phyloP scores from a whole-genome alignment of 1,284 basidiomycete genomes.

The Austroboletus olivaceoglutinosus region DNA sequence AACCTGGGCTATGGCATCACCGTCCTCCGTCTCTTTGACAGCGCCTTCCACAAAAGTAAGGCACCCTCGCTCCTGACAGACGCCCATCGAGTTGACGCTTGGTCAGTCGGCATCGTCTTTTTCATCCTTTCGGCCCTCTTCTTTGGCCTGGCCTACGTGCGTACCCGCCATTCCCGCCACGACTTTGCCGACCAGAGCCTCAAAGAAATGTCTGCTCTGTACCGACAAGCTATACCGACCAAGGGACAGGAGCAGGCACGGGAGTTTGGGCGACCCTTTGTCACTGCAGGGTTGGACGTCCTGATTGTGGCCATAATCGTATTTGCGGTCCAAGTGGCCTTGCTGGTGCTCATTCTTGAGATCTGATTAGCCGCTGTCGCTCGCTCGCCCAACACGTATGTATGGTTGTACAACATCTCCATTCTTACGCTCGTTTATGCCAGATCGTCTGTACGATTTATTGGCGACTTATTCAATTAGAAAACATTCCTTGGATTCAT shows the following conservation, averaged over 20 bases:
- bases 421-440: not conserved
- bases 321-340: conserved; percentile 58
- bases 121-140: conserved; percentile 62
- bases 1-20: conserved; percentile 74
- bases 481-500: not conserved
- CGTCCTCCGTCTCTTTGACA: conserved; percentile 74
- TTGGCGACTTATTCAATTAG: not conserved
- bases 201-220: conserved; percentile 19
- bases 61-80: conserved; percentile 4
- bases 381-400: not conserved
- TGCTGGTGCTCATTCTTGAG: conserved; percentile 58
- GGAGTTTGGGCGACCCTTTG: conserved; percentile 71
- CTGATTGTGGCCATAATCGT: conserved; percentile 61
- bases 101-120: conserved; percentile 71
- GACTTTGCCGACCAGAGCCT: conserved; percentile 67
- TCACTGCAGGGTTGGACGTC: conserved; percentile 78
- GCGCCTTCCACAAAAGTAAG: conserved; percentile 66
- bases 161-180: conserved; percentile 62
- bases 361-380: conserved; percentile 19
- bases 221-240: conserved; percentile 36
- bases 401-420: not conserved
- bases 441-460: conserved; percentile 4
- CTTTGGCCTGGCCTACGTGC: conserved; percentile 57
- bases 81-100: not conserved
- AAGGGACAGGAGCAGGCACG: conserved; percentile 58